Conservation (phyloP, 495 filamentous ascomycete genomes). For the Lasiosphaeris hirsuta region DNA sequence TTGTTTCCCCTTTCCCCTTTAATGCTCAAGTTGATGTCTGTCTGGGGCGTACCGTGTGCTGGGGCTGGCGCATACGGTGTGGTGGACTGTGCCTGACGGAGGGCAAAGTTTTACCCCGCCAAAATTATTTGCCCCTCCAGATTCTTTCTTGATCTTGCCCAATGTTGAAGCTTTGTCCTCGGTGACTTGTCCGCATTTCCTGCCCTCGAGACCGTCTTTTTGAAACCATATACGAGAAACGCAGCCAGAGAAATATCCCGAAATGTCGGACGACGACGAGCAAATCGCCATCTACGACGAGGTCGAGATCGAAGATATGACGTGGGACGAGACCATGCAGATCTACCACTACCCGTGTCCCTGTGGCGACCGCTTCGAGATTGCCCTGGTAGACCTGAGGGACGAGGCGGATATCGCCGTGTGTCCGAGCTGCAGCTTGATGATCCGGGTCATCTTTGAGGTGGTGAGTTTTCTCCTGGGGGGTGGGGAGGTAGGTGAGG, state of each 20-base stretch:
- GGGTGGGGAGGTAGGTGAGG: background rate
- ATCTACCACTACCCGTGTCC: slow-evolving; percentile 96
- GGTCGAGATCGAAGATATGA: slow-evolving; percentile 99
- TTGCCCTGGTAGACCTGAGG: slow-evolving; percentile 75
- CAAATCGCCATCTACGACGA: slow-evolving; percentile 86
- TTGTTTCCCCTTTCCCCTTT: background rate
- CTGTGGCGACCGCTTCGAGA: slow-evolving; percentile 96
- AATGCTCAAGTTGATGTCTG: background rate
- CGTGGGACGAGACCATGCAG: slow-evolving; percentile 75
- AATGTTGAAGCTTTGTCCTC: too few species aligned
- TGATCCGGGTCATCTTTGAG: slow-evolving; percentile 94
- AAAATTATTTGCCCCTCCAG: slow-evolving; percentile 29
- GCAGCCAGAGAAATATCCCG: slow-evolving; percentile 8
- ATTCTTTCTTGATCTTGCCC: slow-evolving; percentile 7
- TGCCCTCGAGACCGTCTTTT: too few species aligned
- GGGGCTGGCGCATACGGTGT: background rate
- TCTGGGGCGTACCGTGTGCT: background rate
- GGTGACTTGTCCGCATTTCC: too few species aligned
- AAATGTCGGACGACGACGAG: slow-evolving; percentile 64
- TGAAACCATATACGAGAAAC: background rate
- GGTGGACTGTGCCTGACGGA: background rate
- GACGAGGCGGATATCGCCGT: slow-evolving; percentile 91
- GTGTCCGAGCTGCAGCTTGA: slow-evolving; percentile 93
- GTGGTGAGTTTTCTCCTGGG: slow-evolving; percentile 50
- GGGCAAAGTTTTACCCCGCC: slow-evolving; percentile 11